Evolutionary conservation across 345 rosid species (phyloP).

Genomic region (Chamaenerion angustifolium): DNA sequence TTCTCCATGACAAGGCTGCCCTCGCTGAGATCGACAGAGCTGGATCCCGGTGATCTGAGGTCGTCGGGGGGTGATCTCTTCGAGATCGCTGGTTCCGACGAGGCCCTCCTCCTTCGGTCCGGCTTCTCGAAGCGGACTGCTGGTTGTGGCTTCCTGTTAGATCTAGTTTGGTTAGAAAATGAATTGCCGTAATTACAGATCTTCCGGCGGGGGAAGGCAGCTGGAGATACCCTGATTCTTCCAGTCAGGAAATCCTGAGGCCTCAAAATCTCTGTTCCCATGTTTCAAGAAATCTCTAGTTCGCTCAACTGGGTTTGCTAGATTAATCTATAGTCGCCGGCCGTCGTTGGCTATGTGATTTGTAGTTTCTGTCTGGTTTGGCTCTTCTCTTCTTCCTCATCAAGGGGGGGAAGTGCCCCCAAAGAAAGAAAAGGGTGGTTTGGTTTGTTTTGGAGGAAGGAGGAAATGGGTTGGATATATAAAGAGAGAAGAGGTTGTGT

Average conservation of each 20-base stretch:
- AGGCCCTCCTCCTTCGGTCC: constrained; percentile 12
- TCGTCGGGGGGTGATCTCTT: constrained; percentile 22
- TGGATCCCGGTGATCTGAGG: constrained; percentile 6
- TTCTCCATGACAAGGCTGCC: constrained; percentile 22
- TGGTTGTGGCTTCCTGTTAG: constrained; percentile 21
- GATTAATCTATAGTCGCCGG: not conserved
- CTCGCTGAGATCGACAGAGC: not conserved
- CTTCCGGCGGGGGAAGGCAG: constrained; percentile 32
- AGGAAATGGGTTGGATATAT: no score
- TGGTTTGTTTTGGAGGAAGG: no score
- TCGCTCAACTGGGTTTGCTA: no score
- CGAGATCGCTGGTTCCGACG: constrained; percentile 22
- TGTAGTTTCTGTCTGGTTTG: not conserved
- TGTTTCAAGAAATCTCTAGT: constrained; percentile 5
- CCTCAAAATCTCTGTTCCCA: constrained; percentile 75
- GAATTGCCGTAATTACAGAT: constrained; percentile 16
- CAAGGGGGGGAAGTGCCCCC: not conserved
- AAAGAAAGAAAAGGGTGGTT: not conserved
- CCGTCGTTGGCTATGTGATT: not conserved
- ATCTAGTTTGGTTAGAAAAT: not conserved
- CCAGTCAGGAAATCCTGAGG: constrained; percentile 55
- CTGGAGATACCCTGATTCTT: constrained; percentile 32
- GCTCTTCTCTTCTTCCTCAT: constrained; percentile 7
- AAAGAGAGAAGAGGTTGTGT: no score
- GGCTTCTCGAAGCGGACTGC: constrained; percentile 14